phyloP scores from a whole-genome alignment of 2,329 filamentous ascomycete species.

The Mycosphaerella arachidis region DNA sequence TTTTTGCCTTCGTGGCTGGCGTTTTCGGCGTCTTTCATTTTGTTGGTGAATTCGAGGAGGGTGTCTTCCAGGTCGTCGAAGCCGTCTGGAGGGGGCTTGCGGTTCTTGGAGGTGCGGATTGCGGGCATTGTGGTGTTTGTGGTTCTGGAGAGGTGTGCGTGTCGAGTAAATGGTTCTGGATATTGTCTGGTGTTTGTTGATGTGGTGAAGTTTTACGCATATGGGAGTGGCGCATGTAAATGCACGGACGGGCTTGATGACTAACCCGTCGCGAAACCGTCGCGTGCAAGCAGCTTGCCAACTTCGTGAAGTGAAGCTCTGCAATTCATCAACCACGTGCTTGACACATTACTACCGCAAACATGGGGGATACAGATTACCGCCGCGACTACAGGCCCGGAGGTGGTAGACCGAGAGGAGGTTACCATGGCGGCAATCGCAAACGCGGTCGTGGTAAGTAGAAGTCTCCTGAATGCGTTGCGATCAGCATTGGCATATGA shows the following conservation, averaged over 20 bases:
- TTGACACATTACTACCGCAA: neutral
- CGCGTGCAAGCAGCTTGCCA: neutral
- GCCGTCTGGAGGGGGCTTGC: constrained; percentile 78
- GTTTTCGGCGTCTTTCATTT: constrained; percentile 94
- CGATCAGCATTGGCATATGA: neutral
- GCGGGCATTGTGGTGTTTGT: constrained; percentile 60
- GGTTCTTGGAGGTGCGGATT: constrained; percentile 68
- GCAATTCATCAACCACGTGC: neutral
- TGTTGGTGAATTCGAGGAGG: constrained; percentile 78
- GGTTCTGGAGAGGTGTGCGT: constrained; percentile 43
- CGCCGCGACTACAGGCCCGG: constrained; percentile 25
- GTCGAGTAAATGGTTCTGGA: neutral
- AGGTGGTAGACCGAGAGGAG: constrained; percentile 29
- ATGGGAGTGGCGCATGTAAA: neutral
- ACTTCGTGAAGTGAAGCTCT: constrained; percentile 1
- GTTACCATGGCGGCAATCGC: constrained; percentile 56
- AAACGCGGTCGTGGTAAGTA: constrained; percentile 73
- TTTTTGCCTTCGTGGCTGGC: constrained; percentile 71
- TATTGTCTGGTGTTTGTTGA: neutral
- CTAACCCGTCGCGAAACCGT: too few relatives aligned
- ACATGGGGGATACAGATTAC: constrained; percentile 32
- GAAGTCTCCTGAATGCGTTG: constrained; percentile 15
- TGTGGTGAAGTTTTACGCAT: neutral
- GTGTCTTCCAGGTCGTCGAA: constrained; percentile 87
- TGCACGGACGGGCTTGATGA: neutral